A percentile compares a stretch with the other conserved stretches of the same genome.
Evolutionary conservation across 202 grass and related monocot species (phyloP).

Genomic region (Elaeis oleifera): DNA sequence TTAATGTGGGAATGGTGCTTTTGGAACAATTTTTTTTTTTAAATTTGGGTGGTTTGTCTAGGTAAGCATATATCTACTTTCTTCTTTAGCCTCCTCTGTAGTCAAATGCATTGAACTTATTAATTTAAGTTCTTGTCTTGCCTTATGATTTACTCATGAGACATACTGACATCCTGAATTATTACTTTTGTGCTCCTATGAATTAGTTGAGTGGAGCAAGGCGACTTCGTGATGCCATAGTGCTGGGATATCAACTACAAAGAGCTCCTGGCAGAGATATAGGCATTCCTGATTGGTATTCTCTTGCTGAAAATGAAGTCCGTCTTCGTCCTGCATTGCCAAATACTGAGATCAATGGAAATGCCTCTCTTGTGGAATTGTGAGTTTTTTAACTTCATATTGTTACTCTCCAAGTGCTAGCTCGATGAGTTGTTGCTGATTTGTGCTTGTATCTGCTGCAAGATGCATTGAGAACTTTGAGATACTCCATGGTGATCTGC

Average conservation of each 20-base stretch:
- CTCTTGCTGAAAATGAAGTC: slow-evolving; percentile 87
- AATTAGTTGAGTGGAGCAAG: slow-evolving; percentile 76
- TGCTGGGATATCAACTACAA: slow-evolving; percentile 94
- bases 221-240: slow-evolving; percentile 82
- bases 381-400: slow-evolving; percentile 27
- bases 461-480: slow-evolving; percentile 85
- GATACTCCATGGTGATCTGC: slow-evolving; percentile 77
- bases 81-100: no score
- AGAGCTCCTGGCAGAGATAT: slow-evolving; percentile 75
- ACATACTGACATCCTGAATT: no score
- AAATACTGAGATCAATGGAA: slow-evolving; percentile 36
- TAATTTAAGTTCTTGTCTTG: no score
- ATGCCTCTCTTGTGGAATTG: slow-evolving; percentile 27
- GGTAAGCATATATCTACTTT: no score
- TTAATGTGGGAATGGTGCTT: no score
- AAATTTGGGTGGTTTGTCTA: no score
- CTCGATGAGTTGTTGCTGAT: background rate
- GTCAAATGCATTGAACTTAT: no score
- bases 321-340: slow-evolving; percentile 36
- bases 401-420: background rate
- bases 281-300: slow-evolving; percentile 95
- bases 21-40: no score
- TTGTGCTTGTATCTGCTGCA: slow-evolving; percentile 14
- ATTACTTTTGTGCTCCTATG: slow-evolving; percentile 7
- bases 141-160: no score